A percentile compares a stretch with the other conserved stretches of the same genome.
phyloP scores from a whole-genome alignment of 768 basidiomycete genomes.

The Rhodotorula sphaerocarpa region DNA sequence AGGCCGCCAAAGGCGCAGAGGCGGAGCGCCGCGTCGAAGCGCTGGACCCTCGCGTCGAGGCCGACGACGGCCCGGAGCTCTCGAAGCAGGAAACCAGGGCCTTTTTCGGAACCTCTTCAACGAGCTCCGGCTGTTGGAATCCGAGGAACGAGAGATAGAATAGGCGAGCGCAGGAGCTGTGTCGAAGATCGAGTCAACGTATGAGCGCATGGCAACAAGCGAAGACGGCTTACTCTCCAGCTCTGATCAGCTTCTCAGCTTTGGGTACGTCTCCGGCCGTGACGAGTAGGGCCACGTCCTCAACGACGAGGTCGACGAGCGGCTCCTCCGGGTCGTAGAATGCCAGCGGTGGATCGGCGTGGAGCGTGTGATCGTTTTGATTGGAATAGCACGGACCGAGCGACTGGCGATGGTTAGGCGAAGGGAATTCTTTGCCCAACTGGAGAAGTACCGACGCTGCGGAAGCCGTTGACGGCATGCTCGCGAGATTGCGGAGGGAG shows the following conservation, averaged over 20 bases:
- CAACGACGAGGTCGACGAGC: slow-evolving; percentile 1
- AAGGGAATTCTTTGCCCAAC: no score
- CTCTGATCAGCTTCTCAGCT: background rate
- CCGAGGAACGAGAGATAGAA: slow-evolving; percentile 15
- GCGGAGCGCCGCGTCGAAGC: background rate
- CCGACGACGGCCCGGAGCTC: background rate
- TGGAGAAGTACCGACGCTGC: no score
- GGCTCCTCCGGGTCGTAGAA: background rate
- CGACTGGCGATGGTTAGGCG: no score
- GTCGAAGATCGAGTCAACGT: no score
- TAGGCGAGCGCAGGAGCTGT: slow-evolving; percentile 3
- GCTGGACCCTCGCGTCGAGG: background rate
- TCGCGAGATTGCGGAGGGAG: slow-evolving; percentile 55
- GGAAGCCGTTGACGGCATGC: background rate
- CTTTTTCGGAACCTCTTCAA: background rate
- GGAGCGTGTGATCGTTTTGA: no score
- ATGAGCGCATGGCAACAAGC: no score
- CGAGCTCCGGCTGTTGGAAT: slow-evolving; percentile 1
- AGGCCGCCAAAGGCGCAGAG: background rate
- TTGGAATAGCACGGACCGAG: no score
- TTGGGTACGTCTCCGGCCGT: background rate
- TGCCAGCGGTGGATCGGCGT: background rate
- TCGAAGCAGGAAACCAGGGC: no score
- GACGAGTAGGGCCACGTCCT: slow-evolving; percentile 1
- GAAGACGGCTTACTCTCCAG: background rate